phyloP scores from a whole-genome alignment of 2,329 filamentous ascomycete genomes.

The Teratosphaeria destructans region DNA sequence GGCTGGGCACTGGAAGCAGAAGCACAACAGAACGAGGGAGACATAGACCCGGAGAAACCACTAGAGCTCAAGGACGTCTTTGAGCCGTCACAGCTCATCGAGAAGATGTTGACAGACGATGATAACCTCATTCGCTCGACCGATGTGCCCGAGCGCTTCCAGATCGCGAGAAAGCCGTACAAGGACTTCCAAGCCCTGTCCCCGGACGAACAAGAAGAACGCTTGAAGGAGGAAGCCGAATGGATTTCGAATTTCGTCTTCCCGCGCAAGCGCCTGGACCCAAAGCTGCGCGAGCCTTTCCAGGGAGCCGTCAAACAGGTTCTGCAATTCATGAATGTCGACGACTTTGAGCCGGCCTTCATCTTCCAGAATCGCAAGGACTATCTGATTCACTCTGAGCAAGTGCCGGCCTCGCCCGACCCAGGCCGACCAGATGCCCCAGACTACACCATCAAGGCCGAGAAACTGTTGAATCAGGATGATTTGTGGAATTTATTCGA shows the following conservation, averaged over 20 bases:
- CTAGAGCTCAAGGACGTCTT: constrained; percentile 97
- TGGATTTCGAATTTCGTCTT: constrained; percentile 91
- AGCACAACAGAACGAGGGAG: constrained; percentile 69
- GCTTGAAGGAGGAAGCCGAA: constrained; percentile 68
- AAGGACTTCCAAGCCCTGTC: constrained; percentile 63
- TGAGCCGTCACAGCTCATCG: constrained; percentile 85
- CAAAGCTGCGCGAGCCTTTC: constrained; percentile 70
- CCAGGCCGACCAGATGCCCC: constrained; percentile 59
- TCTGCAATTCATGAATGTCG: constrained; percentile 86
- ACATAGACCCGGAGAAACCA: constrained; percentile 66
- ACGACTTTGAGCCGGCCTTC: constrained; percentile 92
- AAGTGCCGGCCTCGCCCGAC: constrained; percentile 50
- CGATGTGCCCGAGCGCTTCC: constrained; percentile 90
- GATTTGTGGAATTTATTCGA: constrained; percentile 95
- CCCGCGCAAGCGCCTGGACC: constrained; percentile 64
- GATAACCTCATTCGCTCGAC: constrained; percentile 82
- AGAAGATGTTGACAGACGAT: constrained; percentile 90
- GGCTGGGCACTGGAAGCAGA: constrained; percentile 87
- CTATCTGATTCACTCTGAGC: constrained; percentile 84
- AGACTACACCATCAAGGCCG: constrained; percentile 63
- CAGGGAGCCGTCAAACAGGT: constrained; percentile 83
- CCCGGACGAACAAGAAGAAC: constrained; percentile 56
- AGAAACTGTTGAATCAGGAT: constrained; percentile 83
- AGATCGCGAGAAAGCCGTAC: constrained; percentile 82
- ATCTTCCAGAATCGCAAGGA: constrained; percentile 98